Evolutionary conservation across 2,329 filamentous ascomycete genomes (phyloP), one percentile per base, ranked within the genome.

Genomic region (Cladosporium colombiae): DNA sequence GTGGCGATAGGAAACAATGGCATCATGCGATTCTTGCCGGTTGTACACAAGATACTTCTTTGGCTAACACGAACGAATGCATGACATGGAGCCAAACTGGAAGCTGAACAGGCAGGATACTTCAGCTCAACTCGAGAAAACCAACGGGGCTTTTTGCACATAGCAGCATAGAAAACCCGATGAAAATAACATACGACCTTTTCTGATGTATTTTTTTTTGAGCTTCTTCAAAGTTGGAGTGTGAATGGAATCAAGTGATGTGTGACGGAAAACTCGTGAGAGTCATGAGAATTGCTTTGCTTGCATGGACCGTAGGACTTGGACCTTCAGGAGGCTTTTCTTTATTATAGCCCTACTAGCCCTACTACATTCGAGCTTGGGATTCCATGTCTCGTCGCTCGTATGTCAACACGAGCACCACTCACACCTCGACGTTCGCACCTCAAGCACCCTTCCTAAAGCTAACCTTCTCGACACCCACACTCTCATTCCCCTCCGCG

Each of bases 391-490:
- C 10, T 44, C 8, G 8, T 8, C 3, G 7, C 10, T 23, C 1
- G 40, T n/a, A 21, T 8, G n/a, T 13, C 40, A 44, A 44, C 18
- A 40, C 35, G 16, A 40, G 35, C 14, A 37, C 13, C 31, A 11
- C 11, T 10, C 10, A 33, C 31, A 33, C 11, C 11, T 33, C 11
- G 10, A 33, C 31, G 11, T 33, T 33, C 35, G 16, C 14, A 16
- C 35, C 35, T 57, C 50, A 52, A 55, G 66, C 75, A 62, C 82
- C 80, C 73, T 85, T 85, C 72, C 83, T 80, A 73, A 83, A 85
- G 55, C 81, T 84, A 44, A 85, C 83, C 73, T 85, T 85, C 74
- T 85, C 83, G 66, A 85, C 83, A 8, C 80, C 82, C 25, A 85
- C 83, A 64, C 77, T 84, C 74, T 85, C 83, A 44, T 78, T 80